These are phyloP conservation scores for Eimeria sp. DNA, from an alignment of 169 alveolate genomes.

Conservation along the genomic window DNA sequence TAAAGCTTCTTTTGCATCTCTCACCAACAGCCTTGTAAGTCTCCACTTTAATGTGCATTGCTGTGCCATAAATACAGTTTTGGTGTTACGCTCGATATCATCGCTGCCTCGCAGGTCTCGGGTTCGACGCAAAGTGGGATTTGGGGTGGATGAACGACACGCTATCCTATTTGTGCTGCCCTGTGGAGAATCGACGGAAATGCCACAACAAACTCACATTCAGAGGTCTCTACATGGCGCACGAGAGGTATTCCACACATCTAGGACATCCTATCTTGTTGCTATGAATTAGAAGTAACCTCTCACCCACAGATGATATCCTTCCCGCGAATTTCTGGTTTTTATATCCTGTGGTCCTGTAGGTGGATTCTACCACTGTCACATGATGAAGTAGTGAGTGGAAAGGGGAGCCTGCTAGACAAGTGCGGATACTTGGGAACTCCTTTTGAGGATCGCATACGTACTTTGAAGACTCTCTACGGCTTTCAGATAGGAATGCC, in stretches of 20 bases:
- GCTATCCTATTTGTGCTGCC: conserved; percentile 86
- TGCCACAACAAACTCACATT: conserved; percentile 88
- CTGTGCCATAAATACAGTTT: background rate
- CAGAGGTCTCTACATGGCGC: conserved; percentile 89
- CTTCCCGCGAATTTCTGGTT: background rate
- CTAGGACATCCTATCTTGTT: background rate
- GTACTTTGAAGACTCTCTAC: conserved; percentile 86
- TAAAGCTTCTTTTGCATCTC: background rate
- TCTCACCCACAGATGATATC: background rate
- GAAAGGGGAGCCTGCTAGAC: conserved; percentile 88
- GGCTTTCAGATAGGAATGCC: conserved; percentile 89
- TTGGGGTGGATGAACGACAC: conserved; percentile 91
- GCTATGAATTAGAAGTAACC: background rate
- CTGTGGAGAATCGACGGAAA: conserved; percentile 82
- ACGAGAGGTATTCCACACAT: conserved; percentile 81
- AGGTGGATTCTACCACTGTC: conserved; percentile 88
- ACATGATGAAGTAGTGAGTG: conserved; percentile 90
- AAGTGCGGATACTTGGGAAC: conserved; percentile 89
- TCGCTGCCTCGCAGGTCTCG: conserved; percentile 82
- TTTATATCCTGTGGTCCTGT: background rate
- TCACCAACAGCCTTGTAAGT: background rate
- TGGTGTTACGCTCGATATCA: background rate
- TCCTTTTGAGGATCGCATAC: conserved; percentile 87
- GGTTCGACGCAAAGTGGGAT: conserved; percentile 90
- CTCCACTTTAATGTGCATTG: background rate